These are phyloP conservation scores for Microstegium vimineum DNA, from an alignment of 176 grass and related monocot genomes.

Conservation along the genomic window DNA sequence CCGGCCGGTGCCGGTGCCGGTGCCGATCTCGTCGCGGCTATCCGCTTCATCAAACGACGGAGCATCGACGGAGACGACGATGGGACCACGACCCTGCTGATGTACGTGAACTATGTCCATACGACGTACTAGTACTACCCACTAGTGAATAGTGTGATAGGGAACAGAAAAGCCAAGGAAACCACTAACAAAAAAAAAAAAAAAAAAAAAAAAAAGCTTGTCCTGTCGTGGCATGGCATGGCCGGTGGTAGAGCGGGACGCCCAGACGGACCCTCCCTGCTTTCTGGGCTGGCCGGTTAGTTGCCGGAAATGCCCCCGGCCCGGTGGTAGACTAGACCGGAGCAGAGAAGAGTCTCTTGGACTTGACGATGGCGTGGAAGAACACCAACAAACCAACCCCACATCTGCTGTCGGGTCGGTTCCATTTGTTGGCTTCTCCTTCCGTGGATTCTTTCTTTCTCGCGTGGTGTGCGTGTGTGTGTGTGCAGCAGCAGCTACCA, in stretches of 20 bases:
- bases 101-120: background rate
- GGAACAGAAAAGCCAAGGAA: background rate
- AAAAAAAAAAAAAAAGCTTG: background rate
- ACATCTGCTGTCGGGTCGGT: slow-evolving; percentile 15
- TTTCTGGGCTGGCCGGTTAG: slow-evolving; percentile 10
- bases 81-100: background rate
- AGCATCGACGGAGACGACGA: background rate
- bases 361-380: slow-evolving; percentile 21
- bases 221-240: background rate
- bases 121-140: background rate
- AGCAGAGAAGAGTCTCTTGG: slow-evolving; percentile 24
- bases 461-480: background rate
- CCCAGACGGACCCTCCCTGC: background rate
- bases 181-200: slow-evolving; percentile 4
- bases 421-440: slow-evolving; percentile 49
- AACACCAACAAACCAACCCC: background rate
- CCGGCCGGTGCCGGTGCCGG: slow-evolving; percentile 1
- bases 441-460: slow-evolving; percentile 17
- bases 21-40: background rate
- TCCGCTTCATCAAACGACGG: background rate
- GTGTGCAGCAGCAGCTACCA: background rate
- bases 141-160: background rate
- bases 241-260: background rate
- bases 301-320: slow-evolving; percentile 40
- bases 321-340: slow-evolving; percentile 33